Evolutionary conservation across 225 moss, liverwort and hornwort species (phyloP).

Genomic region (Bryoerythrophyllum caledonicum): DNA sequence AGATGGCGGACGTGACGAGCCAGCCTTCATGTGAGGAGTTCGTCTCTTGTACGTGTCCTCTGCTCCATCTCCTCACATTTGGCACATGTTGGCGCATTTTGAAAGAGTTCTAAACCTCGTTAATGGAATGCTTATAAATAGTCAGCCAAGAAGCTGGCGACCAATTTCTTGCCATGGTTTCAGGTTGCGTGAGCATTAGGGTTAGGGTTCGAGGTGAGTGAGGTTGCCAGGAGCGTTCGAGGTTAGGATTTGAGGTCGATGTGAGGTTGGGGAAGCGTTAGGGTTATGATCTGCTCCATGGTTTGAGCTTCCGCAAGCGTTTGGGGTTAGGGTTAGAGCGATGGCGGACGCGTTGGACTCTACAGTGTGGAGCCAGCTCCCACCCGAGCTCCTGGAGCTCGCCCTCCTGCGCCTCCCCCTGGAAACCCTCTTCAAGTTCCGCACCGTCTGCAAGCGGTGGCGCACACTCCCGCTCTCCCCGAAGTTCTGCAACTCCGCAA

Average conservation of each 20-base stretch:
- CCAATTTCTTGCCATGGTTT: too few relatives aligned
- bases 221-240: too few relatives aligned
- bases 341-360: slow-evolving; percentile 24
- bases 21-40: too few relatives aligned
- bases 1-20: too few relatives aligned
- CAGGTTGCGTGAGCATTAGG: too few relatives aligned
- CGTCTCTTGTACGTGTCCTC: background rate
- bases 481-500: background rate
- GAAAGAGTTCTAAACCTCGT: background rate
- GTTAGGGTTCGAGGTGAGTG: too few relatives aligned
- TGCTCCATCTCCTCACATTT: background rate
- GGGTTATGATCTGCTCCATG: too few relatives aligned
- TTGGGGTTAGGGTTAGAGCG: too few relatives aligned
- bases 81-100: background rate
- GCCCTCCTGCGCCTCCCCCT: slow-evolving; percentile 25
- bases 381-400: slow-evolving; percentile 15
- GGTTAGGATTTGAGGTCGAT: too few relatives aligned
- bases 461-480: slow-evolving; percentile 17
- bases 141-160: too few relatives aligned
- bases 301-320: too few relatives aligned
- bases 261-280: too few relatives aligned
- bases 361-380: slow-evolving; percentile 25
- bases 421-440: slow-evolving; percentile 19
- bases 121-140: background rate
- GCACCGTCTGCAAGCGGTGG: slow-evolving; percentile 37